Conservation (phyloP, 140 eudicot genomes). For the Cichorium intybus region DNA sequence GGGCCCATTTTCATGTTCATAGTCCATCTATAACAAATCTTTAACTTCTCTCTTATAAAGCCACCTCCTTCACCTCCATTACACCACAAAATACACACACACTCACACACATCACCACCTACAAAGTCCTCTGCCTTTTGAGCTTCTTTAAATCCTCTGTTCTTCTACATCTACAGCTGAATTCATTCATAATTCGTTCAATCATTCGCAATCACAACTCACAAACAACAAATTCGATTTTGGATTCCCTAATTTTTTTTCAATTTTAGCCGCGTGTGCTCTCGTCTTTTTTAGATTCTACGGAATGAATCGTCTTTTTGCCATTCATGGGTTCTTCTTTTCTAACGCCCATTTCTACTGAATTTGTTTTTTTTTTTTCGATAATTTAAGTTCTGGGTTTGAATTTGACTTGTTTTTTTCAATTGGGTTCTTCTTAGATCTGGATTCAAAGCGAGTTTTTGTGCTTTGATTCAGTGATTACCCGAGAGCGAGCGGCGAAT, state of each 20-base stretch:
- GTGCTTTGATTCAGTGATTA: constrained; percentile 29
- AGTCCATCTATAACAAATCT: constrained; percentile 29
- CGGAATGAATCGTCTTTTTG: constrained; percentile 18
- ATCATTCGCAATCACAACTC: constrained; percentile 6
- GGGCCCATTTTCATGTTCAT: constrained; percentile 37
- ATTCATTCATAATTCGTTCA: background rate
- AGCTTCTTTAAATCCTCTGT: constrained; percentile 8
- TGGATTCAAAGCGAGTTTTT: constrained; percentile 27
- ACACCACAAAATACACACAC: constrained; percentile 26
- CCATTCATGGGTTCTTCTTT: constrained; percentile 2
- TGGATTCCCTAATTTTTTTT: constrained; percentile 14
- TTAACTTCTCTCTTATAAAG: constrained; percentile 53
- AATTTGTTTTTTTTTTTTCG: constrained; percentile 8
- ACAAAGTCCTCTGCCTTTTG: constrained; percentile 31
- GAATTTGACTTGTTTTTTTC: constrained; percentile 2
- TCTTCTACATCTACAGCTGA: background rate
- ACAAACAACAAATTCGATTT: constrained; percentile 13
- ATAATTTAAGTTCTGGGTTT: constrained; percentile 37
- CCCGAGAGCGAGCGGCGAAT: constrained; percentile 54
- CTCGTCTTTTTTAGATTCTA: background rate
- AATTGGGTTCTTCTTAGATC: constrained; percentile 25
- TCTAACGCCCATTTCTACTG: background rate
- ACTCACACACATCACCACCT: constrained; percentile 21
- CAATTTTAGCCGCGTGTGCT: constrained; percentile 54
- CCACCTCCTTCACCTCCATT: constrained; percentile 27